A percentile compares a stretch with the other conserved stretches of the same genome.
These are phyloP conservation scores for Saccharomyces hybrid DNA, from an alignment of 1,139 yeast species.

Conservation along the genomic window DNA sequence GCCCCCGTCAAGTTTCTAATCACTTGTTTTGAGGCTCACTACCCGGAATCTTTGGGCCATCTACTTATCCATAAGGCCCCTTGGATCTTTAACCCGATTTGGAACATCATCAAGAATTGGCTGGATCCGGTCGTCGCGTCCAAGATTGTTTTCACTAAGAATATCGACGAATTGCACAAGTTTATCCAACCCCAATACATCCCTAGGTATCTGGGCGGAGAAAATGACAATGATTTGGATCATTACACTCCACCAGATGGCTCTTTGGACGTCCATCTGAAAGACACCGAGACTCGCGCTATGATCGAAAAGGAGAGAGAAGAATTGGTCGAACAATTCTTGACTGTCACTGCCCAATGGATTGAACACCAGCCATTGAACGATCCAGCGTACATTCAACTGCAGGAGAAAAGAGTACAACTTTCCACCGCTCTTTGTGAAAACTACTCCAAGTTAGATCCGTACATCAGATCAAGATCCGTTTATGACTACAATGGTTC, in stretches of 20 bases:
- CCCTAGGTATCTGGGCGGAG: slow-evolving; percentile 63
- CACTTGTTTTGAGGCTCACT: slow-evolving; percentile 74
- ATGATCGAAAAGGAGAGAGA: slow-evolving; percentile 42
- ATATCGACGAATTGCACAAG: slow-evolving; percentile 48
- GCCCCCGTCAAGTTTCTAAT: slow-evolving; percentile 73
- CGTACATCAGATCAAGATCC: slow-evolving; percentile 61
- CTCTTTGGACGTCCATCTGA: slow-evolving; percentile 40
- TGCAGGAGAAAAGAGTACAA: slow-evolving; percentile 42
- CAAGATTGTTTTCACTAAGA: slow-evolving; percentile 67
- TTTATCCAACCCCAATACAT: slow-evolving; percentile 48
- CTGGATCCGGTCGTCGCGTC: slow-evolving; percentile 83
- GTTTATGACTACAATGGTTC: slow-evolving; percentile 53
- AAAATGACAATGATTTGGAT: slow-evolving; percentile 41
- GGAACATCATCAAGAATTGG: slow-evolving; percentile 83
- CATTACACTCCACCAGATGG: slow-evolving; percentile 38
- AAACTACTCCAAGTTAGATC: slow-evolving; percentile 58
- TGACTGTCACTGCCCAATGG: slow-evolving; percentile 60
- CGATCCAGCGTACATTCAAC: slow-evolving; percentile 37
- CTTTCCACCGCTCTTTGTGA: slow-evolving; percentile 43
- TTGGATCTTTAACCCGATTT: slow-evolving; percentile 79
- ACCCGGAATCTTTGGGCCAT: slow-evolving; percentile 77
- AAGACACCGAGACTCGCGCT: slow-evolving; percentile 40
- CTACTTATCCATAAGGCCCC: slow-evolving; percentile 82
- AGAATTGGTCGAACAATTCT: slow-evolving; percentile 40
- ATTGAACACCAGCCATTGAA: slow-evolving; percentile 40